These are phyloP conservation scores for Suhomyces choctaworum DNA, from an alignment of 1,139 yeast genomes.

Conservation along the genomic window DNA sequence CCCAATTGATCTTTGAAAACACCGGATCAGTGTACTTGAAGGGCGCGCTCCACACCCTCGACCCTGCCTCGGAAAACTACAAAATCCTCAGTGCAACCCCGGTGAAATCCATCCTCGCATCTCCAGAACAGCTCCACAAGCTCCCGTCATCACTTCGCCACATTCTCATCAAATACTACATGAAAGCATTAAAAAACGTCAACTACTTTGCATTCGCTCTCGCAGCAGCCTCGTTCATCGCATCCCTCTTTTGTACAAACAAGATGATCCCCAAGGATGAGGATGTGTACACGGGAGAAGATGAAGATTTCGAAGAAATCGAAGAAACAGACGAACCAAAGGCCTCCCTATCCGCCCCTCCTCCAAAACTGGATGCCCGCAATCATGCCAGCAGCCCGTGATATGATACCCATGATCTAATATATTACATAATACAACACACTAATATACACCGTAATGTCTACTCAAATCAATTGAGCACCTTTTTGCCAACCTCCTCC, in stretches of 20 bases:
- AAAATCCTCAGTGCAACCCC: conserved; percentile 20
- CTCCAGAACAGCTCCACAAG: conserved; percentile 30
- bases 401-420: neutral
- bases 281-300: conserved; percentile 25
- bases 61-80: conserved; percentile 19
- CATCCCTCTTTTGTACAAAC: conserved; percentile 29
- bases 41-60: conserved; percentile 17
- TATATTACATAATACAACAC: conserved; percentile 11
- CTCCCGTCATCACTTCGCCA: conserved; percentile 27
- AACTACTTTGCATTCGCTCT: conserved; percentile 43
- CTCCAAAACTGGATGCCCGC: neutral
- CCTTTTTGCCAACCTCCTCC: conserved; percentile 46
- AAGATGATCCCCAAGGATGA: conserved; percentile 37
- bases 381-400: neutral
- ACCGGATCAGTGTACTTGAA: conserved; percentile 27
- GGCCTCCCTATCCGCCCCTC: neutral
- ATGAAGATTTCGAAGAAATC: too few species aligned
- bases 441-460: conserved; percentile 10
- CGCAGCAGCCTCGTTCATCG: conserved; percentile 27
- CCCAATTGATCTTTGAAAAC: conserved; percentile 47
- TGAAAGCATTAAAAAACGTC: conserved; percentile 42
- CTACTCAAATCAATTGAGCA: conserved; percentile 10
- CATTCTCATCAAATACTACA: conserved; percentile 30
- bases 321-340: neutral
- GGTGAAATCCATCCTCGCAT: conserved; percentile 24